phyloP scores from a whole-genome alignment of 805 yeast species.

The Jamesozyma hellenica region DNA sequence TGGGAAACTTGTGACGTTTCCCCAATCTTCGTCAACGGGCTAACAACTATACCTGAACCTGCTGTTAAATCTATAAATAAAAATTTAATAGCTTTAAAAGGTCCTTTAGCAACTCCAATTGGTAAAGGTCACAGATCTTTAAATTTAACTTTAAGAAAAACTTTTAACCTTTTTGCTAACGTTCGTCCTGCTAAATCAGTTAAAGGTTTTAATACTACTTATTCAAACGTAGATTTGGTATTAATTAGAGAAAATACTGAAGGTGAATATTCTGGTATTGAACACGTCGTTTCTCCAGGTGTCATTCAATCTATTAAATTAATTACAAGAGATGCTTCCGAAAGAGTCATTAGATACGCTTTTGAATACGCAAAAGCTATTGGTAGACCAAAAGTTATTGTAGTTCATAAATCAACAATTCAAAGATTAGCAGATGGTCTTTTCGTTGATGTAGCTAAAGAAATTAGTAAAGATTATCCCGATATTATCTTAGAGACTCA shows the following conservation, averaged over 20 bases:
- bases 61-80: slow-evolving; percentile 89
- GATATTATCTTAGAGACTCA: slow-evolving; percentile 75
- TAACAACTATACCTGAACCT: slow-evolving; percentile 83
- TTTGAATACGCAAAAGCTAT: slow-evolving; percentile 89
- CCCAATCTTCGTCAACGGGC: slow-evolving; percentile 83
- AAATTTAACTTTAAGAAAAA: slow-evolving; percentile 94
- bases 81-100: slow-evolving; percentile 92
- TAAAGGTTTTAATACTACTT: slow-evolving; percentile 82
- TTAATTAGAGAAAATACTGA: slow-evolving; percentile 98
- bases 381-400: slow-evolving; percentile 79
- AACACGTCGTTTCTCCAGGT: slow-evolving; percentile 96
- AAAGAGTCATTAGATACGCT: slow-evolving; percentile 92
- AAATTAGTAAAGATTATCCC: slow-evolving; percentile 85
- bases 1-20: slow-evolving; percentile 97
- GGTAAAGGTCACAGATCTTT: slow-evolving; percentile 98
- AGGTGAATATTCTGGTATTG: slow-evolving; percentile 99
- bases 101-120: slow-evolving; percentile 96
- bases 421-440: slow-evolving; percentile 98
- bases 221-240: slow-evolving; percentile 79
- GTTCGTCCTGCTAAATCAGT: slow-evolving; percentile 94
- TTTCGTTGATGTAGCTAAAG: slow-evolving; percentile 84
- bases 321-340: slow-evolving; percentile 93
- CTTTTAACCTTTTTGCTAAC: slow-evolving; percentile 92
- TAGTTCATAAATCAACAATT: slow-evolving; percentile 97
- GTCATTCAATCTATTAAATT: slow-evolving; percentile 96